Percentiles rank a stretch among this genome's conserved stretches.
Conservation (phyloP, 768 basidiomycete genomes). For the Clathrus columnatus region DNA sequence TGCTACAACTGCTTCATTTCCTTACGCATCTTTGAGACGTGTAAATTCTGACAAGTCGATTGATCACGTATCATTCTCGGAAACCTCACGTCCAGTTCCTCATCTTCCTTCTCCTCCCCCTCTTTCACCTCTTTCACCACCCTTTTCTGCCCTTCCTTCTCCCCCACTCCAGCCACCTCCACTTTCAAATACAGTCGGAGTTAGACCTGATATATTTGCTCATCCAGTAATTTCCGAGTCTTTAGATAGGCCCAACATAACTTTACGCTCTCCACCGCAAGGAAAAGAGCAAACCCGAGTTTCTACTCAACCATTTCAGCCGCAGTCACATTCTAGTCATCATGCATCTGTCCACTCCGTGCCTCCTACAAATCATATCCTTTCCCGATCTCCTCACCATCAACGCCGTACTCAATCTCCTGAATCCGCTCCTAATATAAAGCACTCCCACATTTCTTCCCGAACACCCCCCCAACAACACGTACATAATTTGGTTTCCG, state of each 20-base stretch:
- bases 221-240: background rate
- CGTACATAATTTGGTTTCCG: background rate
- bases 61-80: background rate
- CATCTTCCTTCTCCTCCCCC: background rate
- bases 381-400: background rate
- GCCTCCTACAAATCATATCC: background rate
- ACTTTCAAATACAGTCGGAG: background rate
- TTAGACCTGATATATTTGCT: background rate
- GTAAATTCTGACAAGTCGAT: background rate
- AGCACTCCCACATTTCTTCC: no score
- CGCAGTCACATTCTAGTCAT: background rate
- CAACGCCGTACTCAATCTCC: background rate
- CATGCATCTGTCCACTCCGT: background rate
- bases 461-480: background rate
- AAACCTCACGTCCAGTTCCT: background rate
- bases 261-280: background rate
- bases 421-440: background rate
- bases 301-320: no score
- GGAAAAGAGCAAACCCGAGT: background rate
- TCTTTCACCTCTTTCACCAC: background rate
- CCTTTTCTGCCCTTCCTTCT: background rate
- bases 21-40: no score
- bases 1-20: background rate
- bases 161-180: background rate
- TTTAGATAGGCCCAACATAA: background rate